A percentile compares a stretch with the other conserved stretches of the same genome.
Conservation (phyloP, 2,329 filamentous ascomycete genomes). For the Colletotrichum lindemuthianum region DNA sequence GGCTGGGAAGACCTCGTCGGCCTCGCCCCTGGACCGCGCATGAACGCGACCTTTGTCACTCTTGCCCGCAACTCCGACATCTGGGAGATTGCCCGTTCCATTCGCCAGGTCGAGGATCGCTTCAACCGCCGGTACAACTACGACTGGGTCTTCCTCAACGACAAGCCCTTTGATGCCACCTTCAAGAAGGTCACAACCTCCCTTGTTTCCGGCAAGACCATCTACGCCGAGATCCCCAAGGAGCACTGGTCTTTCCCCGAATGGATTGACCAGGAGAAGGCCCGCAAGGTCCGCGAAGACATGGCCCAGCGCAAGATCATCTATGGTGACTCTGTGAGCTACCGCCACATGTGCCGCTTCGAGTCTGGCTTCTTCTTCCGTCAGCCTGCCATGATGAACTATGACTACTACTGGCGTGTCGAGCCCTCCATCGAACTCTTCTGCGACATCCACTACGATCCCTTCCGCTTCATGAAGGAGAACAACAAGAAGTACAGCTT, state of each 20-base stretch:
- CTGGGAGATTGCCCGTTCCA: constrained; percentile 97
- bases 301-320: constrained; percentile 97
- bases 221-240: constrained; percentile 87
- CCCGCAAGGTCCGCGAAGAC: constrained; percentile 88
- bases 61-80: constrained; percentile 92
- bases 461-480: constrained; percentile 96
- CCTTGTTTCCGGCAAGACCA: constrained; percentile 90
- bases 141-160: constrained; percentile 99
- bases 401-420: constrained; percentile 99
- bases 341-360: constrained; percentile 99
- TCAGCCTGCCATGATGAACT: constrained; percentile 91
- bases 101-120: constrained; percentile 95
- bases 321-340: constrained; percentile 96
- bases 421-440: constrained; percentile 96
- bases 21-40: constrained; percentile 74
- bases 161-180: constrained; percentile 89
- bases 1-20: constrained; percentile 63
- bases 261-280: constrained; percentile 95
- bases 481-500: constrained; percentile 99
- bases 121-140: constrained; percentile 98
- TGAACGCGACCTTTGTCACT: constrained; percentile 98
- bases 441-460: constrained; percentile 95
- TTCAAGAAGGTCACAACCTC: constrained; percentile 94
- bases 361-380: constrained; percentile 99
- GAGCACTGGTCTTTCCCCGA: constrained; percentile 98